Evolutionary conservation across 345 rosid species (phyloP), one percentile per base, ranked within the genome.

Genomic region (Citrus maxima): DNA sequence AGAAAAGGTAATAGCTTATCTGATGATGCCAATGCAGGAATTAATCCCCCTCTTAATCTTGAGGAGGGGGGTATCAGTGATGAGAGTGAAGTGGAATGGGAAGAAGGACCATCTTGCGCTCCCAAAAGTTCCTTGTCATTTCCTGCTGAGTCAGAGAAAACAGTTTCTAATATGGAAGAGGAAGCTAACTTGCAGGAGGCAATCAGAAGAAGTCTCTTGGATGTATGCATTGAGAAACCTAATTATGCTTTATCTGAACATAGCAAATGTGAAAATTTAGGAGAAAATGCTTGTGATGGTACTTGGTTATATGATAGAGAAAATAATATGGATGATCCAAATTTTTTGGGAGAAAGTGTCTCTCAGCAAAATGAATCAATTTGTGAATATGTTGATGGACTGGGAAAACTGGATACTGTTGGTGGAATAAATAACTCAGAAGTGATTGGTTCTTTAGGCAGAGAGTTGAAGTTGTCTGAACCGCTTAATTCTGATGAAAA

Each of bases 171-270:
- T 81, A 61, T 85, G 78, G 89, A 90, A 86, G 99, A 96, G 83
- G 97, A 94, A 83, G 88, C 93, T 84, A 92, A 90, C 83, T 86
- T 93, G 76, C 92, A 89, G 80, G 93, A 93, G 89, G 99, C 98
- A 75, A 88, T 96, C 78, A 81, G 90, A 86, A 94, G 93, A 87
- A 96, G 99, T 85, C 91, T 91, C 78, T 80, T 81, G 77, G 97
- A 91, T 76, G 38, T 78, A 32, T 85, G 80, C 73, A 77, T 74
- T 75, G 80, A 80, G 69, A 63, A 79, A 67, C 78, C 76, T 49
- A 80, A 74, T 75, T 37, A 70, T 74, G 61, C 78, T 49, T 72
- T 55, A 46, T 49, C 72, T 70, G 77, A 67, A 72, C 67, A 40
- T 81, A 80, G 69, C 40, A 63, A 76, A 49, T 49, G 62, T 28